Evolutionary conservation across 140 eudicot genomes (phyloP), one percentile per base, ranked within the genome.

Genomic region (Senecio squalidus): DNA sequence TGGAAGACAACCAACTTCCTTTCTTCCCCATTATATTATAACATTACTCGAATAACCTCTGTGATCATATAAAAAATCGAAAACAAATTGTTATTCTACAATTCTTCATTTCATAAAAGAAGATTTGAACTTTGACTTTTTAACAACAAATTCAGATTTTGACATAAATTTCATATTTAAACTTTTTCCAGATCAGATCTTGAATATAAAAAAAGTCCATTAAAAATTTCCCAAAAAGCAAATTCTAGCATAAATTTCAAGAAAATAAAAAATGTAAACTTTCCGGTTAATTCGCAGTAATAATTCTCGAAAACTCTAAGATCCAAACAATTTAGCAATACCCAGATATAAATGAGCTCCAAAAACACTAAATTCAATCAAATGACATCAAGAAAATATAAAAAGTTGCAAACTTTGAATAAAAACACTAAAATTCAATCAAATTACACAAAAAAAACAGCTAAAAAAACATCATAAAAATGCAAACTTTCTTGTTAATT

Each of bases 1-100:
- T 68, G 9, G 89, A 83, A 31, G 85, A 79, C 33, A 82, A 77
- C 92, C 91, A 83, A 66, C 79, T 75, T 41, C 88, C 88, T 83
- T 80, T 86, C 76, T 76, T 77, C 65, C 81, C 88, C 95, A 80
- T 86, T 33, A 33, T 57, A 24, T 8, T 66, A 15, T 0, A 73
- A 63, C 81, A 82, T 70, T 66, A 60, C 69, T 9, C 64, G 27
- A 68, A 47, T 27, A 50, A 22, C 51, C 50, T 47, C 21, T 30
- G 58, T 25, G 27, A 78, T 36, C 58, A 30, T 14, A 67, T 31
- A 47, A 55, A 24, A 21, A 28, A 0, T n/a, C n/a, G n/a, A n/a
- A n/a, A n/a, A n/a, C n/a, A 27, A 23, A 21, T 6, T 22, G 50
- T 64, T 15, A 63, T 1, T 10, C 30, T 46, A 30, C 2, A 33